A percentile compares a stretch with the other conserved stretches of the same genome.
phyloP scores from a whole-genome alignment of 148 eudicot species.

The Dysphania ambrosioides region DNA sequence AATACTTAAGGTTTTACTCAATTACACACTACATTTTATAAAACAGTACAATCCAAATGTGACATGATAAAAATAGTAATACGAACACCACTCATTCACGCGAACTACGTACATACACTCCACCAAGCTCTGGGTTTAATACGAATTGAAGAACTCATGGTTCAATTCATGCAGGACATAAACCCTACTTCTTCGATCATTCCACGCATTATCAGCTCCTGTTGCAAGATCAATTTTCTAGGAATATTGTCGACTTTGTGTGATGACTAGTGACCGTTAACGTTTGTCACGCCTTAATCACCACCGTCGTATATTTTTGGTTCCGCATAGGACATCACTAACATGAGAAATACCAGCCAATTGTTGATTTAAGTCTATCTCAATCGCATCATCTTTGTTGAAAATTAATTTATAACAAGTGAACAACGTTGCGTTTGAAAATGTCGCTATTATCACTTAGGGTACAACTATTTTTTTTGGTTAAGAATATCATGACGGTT shows the following conservation, averaged over 20 bases:
- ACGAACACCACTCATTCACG: too few species aligned
- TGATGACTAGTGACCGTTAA: neutral
- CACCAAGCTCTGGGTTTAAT: too few species aligned
- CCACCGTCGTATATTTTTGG: neutral
- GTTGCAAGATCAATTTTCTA: too few species aligned
- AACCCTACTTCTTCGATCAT: too few species aligned
- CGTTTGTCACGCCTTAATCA: neutral
- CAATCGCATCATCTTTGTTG: neutral
- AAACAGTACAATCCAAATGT: too few species aligned
- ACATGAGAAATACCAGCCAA: neutral
- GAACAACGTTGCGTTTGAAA: neutral
- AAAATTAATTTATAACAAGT: neutral
- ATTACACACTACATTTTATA: too few species aligned
- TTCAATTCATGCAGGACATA: too few species aligned
- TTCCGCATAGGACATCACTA: neutral
- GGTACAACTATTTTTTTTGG: neutral
- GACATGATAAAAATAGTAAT: too few species aligned
- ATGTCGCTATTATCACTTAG: neutral
- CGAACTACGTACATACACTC: too few species aligned
- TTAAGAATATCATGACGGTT: neutral
- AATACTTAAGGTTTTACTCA: too few species aligned
- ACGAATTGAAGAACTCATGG: too few species aligned
- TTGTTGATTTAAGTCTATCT: neutral
- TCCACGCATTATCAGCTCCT: too few species aligned
- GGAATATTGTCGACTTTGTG: neutral